Conservation (phyloP, 805 yeast species). For the Pichia thaimueangensis region DNA sequence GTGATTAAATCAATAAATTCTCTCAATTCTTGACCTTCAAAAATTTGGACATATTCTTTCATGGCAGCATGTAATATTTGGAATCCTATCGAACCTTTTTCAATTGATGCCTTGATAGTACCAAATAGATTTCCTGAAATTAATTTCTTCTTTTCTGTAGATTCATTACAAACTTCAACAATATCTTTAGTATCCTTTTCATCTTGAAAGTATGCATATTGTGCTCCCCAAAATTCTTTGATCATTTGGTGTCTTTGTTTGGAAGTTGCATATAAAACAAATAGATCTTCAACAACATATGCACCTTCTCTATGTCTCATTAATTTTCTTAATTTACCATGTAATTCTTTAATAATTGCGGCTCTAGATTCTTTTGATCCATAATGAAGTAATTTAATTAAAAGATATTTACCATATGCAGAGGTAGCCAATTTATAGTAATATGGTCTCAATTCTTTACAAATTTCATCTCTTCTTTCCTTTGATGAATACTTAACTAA, state of each 20-base stretch:
- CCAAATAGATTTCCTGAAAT: slow-evolving; percentile 71
- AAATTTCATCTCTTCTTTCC: slow-evolving; percentile 68
- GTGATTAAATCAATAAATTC: slow-evolving; percentile 77
- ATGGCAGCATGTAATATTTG: slow-evolving; percentile 94
- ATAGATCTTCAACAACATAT: slow-evolving; percentile 91
- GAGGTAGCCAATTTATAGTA: slow-evolving; percentile 82
- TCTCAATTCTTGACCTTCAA: slow-evolving; percentile 61
- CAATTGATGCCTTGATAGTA: slow-evolving; percentile 84
- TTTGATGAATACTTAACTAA: slow-evolving; percentile 79
- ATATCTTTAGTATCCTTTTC: slow-evolving; percentile 58
- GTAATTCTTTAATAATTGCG: slow-evolving; percentile 72
- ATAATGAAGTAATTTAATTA: slow-evolving; percentile 85
- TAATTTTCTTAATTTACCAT: slow-evolving; percentile 83
- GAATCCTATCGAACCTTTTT: slow-evolving; percentile 94
- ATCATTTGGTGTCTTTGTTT: slow-evolving; percentile 87
- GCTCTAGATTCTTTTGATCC: slow-evolving; percentile 81
- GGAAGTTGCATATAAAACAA: slow-evolving; percentile 72
- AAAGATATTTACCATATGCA: slow-evolving; percentile 86
- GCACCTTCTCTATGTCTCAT: slow-evolving; percentile 99
- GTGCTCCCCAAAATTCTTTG: slow-evolving; percentile 95
- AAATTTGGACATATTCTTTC: slow-evolving; percentile 76
- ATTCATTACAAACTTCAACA: slow-evolving; percentile 57
- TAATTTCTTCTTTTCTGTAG: slow-evolving; percentile 71
- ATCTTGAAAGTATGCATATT: slow-evolving; percentile 84
- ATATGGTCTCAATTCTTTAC: slow-evolving; percentile 62